Evolutionary conservation across 306 rosid species (phyloP), one percentile per base, ranked within the genome.

Genomic region (Hylodesmum podocarpum): DNA sequence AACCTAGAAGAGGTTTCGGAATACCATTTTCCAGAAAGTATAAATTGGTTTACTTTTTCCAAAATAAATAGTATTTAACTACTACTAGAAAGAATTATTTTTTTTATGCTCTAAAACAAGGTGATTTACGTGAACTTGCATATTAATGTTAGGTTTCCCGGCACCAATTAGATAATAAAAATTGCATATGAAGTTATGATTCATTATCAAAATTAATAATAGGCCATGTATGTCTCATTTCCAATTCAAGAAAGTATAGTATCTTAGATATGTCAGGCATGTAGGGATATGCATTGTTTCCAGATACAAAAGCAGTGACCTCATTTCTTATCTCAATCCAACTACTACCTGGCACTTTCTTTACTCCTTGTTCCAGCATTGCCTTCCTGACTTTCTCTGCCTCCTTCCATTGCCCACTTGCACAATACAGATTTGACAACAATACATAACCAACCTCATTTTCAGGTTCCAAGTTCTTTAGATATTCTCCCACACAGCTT

Each of bases 281-380:
- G 46, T 14, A 53, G 18, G 88, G 86, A 83, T 50, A 31, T n/a
- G 87, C 84, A 80, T 81, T 84, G 66, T 79, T 80, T 57, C 96
- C 98, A 3, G 96, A 90, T 27, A 84, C 90, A 86, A 93, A 93
- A 78, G 88, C 79, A 6, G 78, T 78, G 34, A 93, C 89, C 65
- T 73, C 61, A 50, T 89, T 87, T 68, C 85, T 83, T 54, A 88
- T 88, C 85, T 89, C 93, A 81, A 93, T 89, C 98, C 96, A 90
- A 85, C 94, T 90, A 83, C 94, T 83, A 40, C 98, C 98, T 13
- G 93, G 90, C 76, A 82, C 88, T 89, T 93, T 91, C 89, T 87
- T 91, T 77, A 89, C 86, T 24, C 96, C 89, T 79, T 88, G 83
- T 47, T 88, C 93, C 54, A 80, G 5, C 98, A 91, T 91, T 51